A percentile compares a stretch with the other conserved stretches of the same genome.
Evolutionary conservation across 2,329 filamentous ascomycete species (phyloP).

Genomic region (Neoarthrinium moseri): DNA sequence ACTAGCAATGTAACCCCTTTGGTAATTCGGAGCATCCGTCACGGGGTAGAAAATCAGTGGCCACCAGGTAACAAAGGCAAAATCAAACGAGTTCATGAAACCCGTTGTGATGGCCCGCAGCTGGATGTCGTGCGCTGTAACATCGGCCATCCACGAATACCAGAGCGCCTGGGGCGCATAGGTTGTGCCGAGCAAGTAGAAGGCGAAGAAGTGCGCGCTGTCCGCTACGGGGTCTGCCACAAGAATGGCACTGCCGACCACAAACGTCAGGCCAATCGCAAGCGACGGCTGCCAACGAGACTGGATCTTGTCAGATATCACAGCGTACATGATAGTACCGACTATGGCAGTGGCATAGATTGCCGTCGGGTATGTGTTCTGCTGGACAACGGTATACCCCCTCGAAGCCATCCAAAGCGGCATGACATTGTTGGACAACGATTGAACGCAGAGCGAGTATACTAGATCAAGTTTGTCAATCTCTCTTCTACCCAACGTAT

Average conservation of each 20-base stretch:
- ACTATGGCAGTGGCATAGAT: slow-evolving; percentile 40
- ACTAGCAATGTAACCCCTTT: slow-evolving; percentile 38
- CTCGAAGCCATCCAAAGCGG: slow-evolving; percentile 42
- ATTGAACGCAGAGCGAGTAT: slow-evolving; percentile 42
- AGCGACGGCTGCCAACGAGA: slow-evolving; percentile 43
- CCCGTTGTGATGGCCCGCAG: slow-evolving; percentile 42
- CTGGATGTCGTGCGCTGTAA: slow-evolving; percentile 37
- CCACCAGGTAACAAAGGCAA: slow-evolving; percentile 41
- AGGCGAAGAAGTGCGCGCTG: slow-evolving; percentile 40
- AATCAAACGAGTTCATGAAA: slow-evolving; percentile 42
- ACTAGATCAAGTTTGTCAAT: slow-evolving; percentile 16
- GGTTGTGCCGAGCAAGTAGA: slow-evolving; percentile 42
- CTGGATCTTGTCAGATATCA: slow-evolving; percentile 38
- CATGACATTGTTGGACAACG: slow-evolving; percentile 42
- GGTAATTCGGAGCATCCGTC: slow-evolving; percentile 36
- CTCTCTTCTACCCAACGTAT: not conserved
- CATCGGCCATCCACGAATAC: slow-evolving; percentile 46
- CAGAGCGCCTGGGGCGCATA: slow-evolving; percentile 44
- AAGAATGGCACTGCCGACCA: slow-evolving; percentile 37
- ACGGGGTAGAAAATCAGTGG: slow-evolving; percentile 38
- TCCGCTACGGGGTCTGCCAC: slow-evolving; percentile 30
- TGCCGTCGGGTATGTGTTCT: slow-evolving; percentile 43
- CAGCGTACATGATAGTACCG: slow-evolving; percentile 38
- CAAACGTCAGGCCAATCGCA: slow-evolving; percentile 39
- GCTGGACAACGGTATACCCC: slow-evolving; percentile 39